Conservation (phyloP, 306 rosid genomes). For the Glycine soja region DNA sequence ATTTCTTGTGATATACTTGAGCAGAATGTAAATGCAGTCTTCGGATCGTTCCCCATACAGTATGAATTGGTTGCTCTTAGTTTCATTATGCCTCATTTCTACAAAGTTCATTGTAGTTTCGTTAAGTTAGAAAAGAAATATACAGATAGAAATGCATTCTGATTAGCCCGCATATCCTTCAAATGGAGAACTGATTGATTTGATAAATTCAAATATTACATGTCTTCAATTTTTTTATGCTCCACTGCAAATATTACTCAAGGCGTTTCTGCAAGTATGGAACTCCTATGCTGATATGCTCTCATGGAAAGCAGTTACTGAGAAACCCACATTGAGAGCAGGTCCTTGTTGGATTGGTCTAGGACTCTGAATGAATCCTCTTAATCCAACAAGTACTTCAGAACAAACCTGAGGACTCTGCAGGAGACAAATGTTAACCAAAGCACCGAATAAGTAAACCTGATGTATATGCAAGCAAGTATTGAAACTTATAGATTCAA, state of each 20-base stretch:
- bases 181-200: constrained; percentile 23
- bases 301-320: constrained; percentile 48
- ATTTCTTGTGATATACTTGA: background rate
- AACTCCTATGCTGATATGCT: constrained; percentile 67
- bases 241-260: constrained; percentile 44
- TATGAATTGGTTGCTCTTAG: background rate
- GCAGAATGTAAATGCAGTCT: background rate
- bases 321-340: too few relatives aligned
- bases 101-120: background rate
- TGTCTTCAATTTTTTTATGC: constrained; percentile 25
- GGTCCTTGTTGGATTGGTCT: constrained; percentile 85
- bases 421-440: too few relatives aligned
- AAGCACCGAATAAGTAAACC: too few relatives aligned
- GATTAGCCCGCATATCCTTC: constrained; percentile 32
- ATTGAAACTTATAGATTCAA: too few relatives aligned
- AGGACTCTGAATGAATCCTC: constrained; percentile 92
- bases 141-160: constrained; percentile 21
- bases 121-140: background rate
- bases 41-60: background rate
- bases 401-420: too few relatives aligned
- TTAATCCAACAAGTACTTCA: too few relatives aligned
- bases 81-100: background rate
- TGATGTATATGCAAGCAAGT: too few relatives aligned
- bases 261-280: constrained; percentile 89
- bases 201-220: constrained; percentile 26